A percentile compares a stretch with the other conserved stretches of the same genome.
Conservation (phyloP, 371 early-diverging fungal species). For the Actinomortierella ambigua region DNA sequence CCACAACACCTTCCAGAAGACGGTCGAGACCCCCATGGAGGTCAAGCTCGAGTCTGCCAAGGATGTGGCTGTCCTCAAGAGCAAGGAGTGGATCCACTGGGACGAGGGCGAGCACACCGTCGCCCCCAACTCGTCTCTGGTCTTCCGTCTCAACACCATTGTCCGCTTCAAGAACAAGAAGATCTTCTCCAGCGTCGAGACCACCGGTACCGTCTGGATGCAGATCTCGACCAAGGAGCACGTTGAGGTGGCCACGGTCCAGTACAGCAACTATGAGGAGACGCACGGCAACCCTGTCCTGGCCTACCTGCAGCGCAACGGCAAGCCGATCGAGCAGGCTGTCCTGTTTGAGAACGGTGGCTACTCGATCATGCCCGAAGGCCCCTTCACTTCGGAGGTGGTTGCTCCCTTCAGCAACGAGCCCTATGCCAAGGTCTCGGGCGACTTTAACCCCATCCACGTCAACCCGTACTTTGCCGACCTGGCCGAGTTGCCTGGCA, state of each 20-base stretch:
- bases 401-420: conserved; percentile 83
- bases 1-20: conserved; percentile 84
- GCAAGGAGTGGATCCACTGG: conserved; percentile 93
- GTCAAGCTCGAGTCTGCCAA: conserved; percentile 76
- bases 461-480: conserved; percentile 96
- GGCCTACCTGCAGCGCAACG: conserved; percentile 81
- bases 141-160: conserved; percentile 85
- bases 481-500: conserved; percentile 89
- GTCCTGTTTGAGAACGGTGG: conserved; percentile 87
- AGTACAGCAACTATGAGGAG: conserved; percentile 72
- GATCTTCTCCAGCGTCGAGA: conserved; percentile 71
- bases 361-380: conserved; percentile 90
- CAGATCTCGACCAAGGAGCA: conserved; percentile 85
- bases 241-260: conserved; percentile 83
- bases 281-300: conserved; percentile 82
- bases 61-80: conserved; percentile 87
- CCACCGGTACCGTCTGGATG: conserved; percentile 83
- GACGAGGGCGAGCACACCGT: conserved; percentile 68
- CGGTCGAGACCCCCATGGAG: conserved; percentile 83
- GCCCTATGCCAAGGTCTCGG: conserved; percentile 88
- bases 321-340: conserved; percentile 82
- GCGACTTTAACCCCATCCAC: conserved; percentile 96
- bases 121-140: conserved; percentile 72
- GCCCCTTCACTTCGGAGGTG: conserved; percentile 84
- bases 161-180: conserved; percentile 79